These are phyloP conservation scores for Macrolepiota dolichaula DNA, from an alignment of 768 basidiomycete species.

Conservation along the genomic window DNA sequence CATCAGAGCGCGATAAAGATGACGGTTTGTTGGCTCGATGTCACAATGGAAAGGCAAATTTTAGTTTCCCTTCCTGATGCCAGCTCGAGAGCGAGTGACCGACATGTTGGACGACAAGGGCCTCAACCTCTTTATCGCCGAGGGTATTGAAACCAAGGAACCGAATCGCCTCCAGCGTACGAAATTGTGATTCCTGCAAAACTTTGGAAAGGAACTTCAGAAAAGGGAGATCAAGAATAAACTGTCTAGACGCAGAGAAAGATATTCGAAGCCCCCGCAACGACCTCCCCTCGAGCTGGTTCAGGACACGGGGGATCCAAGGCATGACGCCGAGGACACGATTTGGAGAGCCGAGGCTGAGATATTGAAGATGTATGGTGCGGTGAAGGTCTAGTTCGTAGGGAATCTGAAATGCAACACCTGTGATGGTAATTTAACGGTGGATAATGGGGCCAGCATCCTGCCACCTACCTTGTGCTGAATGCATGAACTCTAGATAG, in stretches of 20 bases:
- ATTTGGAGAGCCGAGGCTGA: constrained; percentile 24
- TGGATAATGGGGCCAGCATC: neutral
- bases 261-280: constrained; percentile 21
- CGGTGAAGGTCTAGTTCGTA: constrained; percentile 19
- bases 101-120: constrained; percentile 12
- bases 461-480: neutral
- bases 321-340: constrained; percentile 26
- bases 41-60: neutral
- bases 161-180: constrained; percentile 19
- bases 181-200: constrained; percentile 20
- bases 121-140: constrained; percentile 17
- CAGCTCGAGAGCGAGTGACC: neutral
- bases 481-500: neutral
- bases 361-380: constrained; percentile 19
- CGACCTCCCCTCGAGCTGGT: constrained; percentile 14
- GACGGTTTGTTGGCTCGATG: neutral
- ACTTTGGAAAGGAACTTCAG: constrained; percentile 19
- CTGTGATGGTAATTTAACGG: neutral
- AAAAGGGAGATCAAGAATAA: constrained; percentile 26
- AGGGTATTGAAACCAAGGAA: constrained; percentile 22
- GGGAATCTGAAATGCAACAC: neutral
- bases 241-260: constrained; percentile 27
- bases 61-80: neutral
- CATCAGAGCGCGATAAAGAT: neutral
- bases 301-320: constrained; percentile 24